phyloP scores from a whole-genome alignment of 257 asterid genomes.

The Primulina tabacum region DNA sequence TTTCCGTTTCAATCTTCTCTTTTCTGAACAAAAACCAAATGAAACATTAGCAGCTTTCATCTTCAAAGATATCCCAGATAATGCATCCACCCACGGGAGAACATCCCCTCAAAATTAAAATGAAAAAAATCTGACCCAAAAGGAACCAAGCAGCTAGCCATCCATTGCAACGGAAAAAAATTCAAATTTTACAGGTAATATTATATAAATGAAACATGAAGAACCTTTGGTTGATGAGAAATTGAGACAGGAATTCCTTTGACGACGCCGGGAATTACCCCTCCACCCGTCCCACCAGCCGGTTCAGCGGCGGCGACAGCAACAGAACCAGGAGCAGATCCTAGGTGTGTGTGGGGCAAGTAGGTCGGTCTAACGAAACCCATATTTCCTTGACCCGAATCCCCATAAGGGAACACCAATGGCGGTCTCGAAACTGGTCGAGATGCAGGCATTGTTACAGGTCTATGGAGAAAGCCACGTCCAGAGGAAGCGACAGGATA shows the following conservation, averaged over 20 bases:
- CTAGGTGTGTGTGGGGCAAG: conserved; percentile 39
- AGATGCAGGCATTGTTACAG: conserved; percentile 36
- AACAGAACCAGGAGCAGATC: conserved; percentile 35
- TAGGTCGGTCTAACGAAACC: conserved; percentile 42
- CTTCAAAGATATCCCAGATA: not conserved
- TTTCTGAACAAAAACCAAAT: not conserved
- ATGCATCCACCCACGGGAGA: not conserved
- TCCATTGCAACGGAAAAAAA: not conserved
- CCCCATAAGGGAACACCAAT: conserved; percentile 46
- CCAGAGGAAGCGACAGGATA: conserved; percentile 70
- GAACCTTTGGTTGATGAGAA: conserved; percentile 55
- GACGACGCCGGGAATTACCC: conserved; percentile 44
- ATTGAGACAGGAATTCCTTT: conserved; percentile 52
- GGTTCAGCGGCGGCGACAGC: conserved; percentile 23
- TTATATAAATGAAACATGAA: not conserved
- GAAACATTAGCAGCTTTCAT: not conserved
- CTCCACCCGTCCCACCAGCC: conserved; percentile 12
- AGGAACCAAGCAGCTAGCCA: not conserved
- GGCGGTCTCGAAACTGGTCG: conserved; percentile 43
- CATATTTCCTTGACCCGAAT: conserved; percentile 44
- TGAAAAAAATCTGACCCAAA: not conserved
- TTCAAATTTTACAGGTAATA: not conserved
- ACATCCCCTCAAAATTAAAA: not conserved
- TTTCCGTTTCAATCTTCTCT: too few relatives aligned
- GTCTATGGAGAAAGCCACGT: conserved; percentile 54